Evolutionary conservation across 208 protist genomes (phyloP).

Genomic region (Zelonia costaricensis): DNA sequence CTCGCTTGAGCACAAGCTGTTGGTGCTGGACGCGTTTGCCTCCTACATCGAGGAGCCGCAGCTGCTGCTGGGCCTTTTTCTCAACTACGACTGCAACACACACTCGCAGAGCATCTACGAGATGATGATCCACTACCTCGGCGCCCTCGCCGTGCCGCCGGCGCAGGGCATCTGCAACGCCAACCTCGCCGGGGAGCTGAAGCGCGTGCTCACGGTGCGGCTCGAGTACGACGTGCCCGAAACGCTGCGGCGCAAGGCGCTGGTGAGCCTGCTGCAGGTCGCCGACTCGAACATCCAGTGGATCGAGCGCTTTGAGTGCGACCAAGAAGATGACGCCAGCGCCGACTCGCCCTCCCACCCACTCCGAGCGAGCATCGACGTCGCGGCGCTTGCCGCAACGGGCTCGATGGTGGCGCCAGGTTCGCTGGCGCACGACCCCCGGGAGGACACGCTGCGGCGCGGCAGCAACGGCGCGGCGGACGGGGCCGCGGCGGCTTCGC

Average conservation of each 20-base stretch:
- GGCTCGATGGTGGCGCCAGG: background rate
- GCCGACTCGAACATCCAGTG: slow-evolving; percentile 83
- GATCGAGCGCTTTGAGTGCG: slow-evolving; percentile 84
- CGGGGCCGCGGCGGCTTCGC: too few species aligned
- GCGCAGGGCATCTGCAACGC: slow-evolving; percentile 24
- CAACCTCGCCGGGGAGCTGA: slow-evolving; percentile 31
- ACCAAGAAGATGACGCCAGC: slow-evolving; percentile 20
- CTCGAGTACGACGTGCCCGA: slow-evolving; percentile 61
- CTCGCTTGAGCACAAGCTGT: slow-evolving; percentile 86
- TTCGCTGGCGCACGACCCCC: background rate
- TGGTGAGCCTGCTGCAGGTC: slow-evolving; percentile 69
- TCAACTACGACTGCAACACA: slow-evolving; percentile 99
- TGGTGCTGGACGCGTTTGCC: slow-evolving; percentile 88
- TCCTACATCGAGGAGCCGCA: slow-evolving; percentile 94
- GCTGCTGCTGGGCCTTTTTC: slow-evolving; percentile 94
- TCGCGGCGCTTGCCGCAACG: background rate
- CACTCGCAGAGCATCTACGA: slow-evolving; percentile 94
- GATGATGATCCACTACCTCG: slow-evolving; percentile 93
- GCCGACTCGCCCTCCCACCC: background rate
- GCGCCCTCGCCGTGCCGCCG: slow-evolving; percentile 44
- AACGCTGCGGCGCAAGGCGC: slow-evolving; percentile 52
- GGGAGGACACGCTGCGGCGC: slow-evolving; percentile 5
- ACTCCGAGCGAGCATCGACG: too few species aligned
- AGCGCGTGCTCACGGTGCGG: slow-evolving; percentile 33
- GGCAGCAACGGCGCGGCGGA: too few species aligned